phyloP scores from a whole-genome alignment of 306 rosid species.

The Lathyrus aphaca region DNA sequence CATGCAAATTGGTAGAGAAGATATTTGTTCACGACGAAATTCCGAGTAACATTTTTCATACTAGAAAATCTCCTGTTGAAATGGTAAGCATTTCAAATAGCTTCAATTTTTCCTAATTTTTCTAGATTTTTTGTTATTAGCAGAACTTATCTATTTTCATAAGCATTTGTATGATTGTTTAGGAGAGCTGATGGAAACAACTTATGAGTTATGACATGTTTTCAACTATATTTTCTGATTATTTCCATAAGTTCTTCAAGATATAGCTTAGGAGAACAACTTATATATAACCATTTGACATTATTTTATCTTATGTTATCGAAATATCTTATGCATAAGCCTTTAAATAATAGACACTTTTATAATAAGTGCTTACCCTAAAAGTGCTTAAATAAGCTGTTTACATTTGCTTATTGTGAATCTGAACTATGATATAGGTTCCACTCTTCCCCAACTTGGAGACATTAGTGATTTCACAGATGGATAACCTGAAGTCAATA shows the following conservation, averaged over 20 bases:
- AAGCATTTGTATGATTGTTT: neutral
- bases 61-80: conserved; percentile 20
- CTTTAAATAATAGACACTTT: neutral
- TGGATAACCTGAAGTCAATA: conserved; percentile 46
- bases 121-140: conserved; percentile 10
- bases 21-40: conserved; percentile 32
- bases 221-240: neutral
- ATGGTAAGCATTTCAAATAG: conserved; percentile 37
- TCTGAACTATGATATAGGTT: conserved; percentile 39
- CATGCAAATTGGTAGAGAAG: conserved; percentile 37
- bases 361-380: neutral
- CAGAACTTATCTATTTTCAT: neutral
- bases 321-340: no score
- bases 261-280: neutral
- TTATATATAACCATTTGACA: neutral
- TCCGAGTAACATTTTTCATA: neutral
- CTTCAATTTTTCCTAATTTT: conserved; percentile 3
- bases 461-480: conserved; percentile 42
- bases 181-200: neutral
- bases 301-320: no score
- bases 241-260: neutral
- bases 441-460: conserved; percentile 48
- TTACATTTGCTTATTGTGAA: neutral
- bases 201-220: neutral
- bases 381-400: neutral